Conservation (phyloP, 108 stramenopile genomes). For the Skeletonema tropicum region DNA sequence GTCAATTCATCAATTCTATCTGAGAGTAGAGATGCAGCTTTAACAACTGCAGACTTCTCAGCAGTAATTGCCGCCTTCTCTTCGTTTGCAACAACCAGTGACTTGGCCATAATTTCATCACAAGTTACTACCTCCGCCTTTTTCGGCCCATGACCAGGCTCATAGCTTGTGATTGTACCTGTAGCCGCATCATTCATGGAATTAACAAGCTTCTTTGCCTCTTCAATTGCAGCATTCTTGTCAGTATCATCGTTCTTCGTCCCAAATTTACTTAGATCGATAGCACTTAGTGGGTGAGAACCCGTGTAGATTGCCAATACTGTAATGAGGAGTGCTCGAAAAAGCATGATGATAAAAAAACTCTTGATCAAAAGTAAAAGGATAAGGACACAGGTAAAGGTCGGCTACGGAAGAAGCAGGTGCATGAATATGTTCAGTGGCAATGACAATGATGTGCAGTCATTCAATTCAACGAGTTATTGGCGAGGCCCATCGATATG, state of each 20-base stretch:
- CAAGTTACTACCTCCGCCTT: conserved; percentile 48
- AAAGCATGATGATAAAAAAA: background rate
- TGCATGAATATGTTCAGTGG: too few species aligned
- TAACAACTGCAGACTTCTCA: conserved; percentile 44
- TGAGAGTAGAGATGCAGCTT: conserved; percentile 29
- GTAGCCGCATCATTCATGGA: conserved; percentile 45
- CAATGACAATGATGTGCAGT: too few species aligned
- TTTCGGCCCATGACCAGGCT: conserved; percentile 22
- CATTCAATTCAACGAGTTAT: too few species aligned
- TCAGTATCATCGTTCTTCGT: background rate
- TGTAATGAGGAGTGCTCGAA: background rate
- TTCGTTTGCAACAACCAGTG: conserved; percentile 52
- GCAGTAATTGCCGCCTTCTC: conserved; percentile 45
- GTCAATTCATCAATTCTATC: conserved; percentile 40
- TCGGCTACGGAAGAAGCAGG: too few species aligned
- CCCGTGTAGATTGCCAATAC: background rate
- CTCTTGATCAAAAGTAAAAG: background rate
- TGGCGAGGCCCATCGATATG: too few species aligned
- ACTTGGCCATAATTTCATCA: conserved; percentile 54
- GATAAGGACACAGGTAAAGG: background rate
- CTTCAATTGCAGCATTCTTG: conserved; percentile 22
- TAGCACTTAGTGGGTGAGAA: background rate
- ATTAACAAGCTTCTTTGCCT: conserved; percentile 41
- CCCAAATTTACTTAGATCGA: background rate
- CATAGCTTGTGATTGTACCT: conserved; percentile 39